Percentiles rank a stretch among this genome's conserved stretches.
These are phyloP conservation scores for Mortierella sp. DNA, from an alignment of 371 early-diverging fungal species.

Conservation along the genomic window DNA sequence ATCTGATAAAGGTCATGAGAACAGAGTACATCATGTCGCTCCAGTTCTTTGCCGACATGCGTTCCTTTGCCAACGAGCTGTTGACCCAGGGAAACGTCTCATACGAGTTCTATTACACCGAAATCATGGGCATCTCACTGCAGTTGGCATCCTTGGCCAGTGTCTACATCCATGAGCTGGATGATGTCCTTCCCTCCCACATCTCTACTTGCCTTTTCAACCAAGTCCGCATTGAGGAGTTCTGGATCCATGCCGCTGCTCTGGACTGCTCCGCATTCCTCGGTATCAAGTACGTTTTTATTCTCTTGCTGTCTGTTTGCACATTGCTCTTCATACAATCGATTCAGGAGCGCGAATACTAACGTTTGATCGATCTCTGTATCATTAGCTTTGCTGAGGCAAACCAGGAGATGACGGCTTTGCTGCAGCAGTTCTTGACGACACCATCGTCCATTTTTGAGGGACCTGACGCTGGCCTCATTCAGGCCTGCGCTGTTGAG, in stretches of 20 bases:
- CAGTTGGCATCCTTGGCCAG: slow-evolving; percentile 72
- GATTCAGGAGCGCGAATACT: slow-evolving; percentile 64
- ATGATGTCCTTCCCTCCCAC: slow-evolving; percentile 71
- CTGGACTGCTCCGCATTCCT: slow-evolving; percentile 69
- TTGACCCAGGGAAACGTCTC: slow-evolving; percentile 62
- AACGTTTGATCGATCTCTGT: slow-evolving; percentile 15
- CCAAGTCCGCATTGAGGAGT: slow-evolving; percentile 60
- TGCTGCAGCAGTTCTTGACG: slow-evolving; percentile 72
- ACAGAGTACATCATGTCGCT: slow-evolving; percentile 70
- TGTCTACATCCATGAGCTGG: slow-evolving; percentile 72
- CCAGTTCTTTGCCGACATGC: slow-evolving; percentile 71
- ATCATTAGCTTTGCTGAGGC: slow-evolving; percentile 60
- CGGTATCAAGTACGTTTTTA: slow-evolving; percentile 59
- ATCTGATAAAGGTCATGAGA: slow-evolving; percentile 61
- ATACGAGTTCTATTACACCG: slow-evolving; percentile 69
- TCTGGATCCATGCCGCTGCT: slow-evolving; percentile 68
- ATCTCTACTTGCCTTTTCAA: slow-evolving; percentile 68
- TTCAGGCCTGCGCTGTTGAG: slow-evolving; percentile 69
- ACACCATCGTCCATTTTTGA: slow-evolving; percentile 74
- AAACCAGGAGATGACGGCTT: slow-evolving; percentile 64
- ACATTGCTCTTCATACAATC: slow-evolving; percentile 16
- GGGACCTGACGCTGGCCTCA: slow-evolving; percentile 40
- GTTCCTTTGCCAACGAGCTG: slow-evolving; percentile 62
- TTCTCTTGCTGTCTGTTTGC: not conserved
- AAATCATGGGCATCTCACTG: slow-evolving; percentile 75